A percentile compares a stretch with the other conserved stretches of the same genome.
phyloP scores from a whole-genome alignment of 2,329 filamentous ascomycete genomes.

The Diplodia mutila region DNA sequence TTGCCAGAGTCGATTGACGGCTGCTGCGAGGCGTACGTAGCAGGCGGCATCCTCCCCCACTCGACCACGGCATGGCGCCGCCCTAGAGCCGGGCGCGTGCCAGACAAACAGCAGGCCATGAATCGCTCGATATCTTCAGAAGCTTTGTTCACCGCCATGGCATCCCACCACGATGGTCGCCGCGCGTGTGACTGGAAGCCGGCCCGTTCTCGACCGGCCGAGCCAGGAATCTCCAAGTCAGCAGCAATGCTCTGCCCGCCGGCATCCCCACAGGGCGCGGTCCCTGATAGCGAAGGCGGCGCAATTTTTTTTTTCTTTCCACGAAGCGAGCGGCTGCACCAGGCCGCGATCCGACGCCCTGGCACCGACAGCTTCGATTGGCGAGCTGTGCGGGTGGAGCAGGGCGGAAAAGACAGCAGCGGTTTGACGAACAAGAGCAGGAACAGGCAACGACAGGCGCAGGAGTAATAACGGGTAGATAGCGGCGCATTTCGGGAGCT shows the following conservation, averaged over 20 bases:
- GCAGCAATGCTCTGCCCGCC: slow-evolving; percentile 3
- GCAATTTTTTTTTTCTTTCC: slow-evolving; percentile 9
- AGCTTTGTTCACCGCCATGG: slow-evolving; percentile 19
- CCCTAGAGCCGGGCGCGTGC: background rate
- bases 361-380: background rate
- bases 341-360: background rate
- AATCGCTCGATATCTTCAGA: slow-evolving; percentile 11
- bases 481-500: slow-evolving; percentile 1
- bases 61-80: background rate
- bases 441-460: background rate
- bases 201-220: slow-evolving; percentile 23
- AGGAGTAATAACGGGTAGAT: background rate
- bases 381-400: background rate
- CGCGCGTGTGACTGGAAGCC: slow-evolving; percentile 19
- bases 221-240: slow-evolving; percentile 8
- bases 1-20: background rate
- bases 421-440: background rate
- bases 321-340: slow-evolving; percentile 3
- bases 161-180: slow-evolving; percentile 9
- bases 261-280: slow-evolving; percentile 8
- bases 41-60: background rate
- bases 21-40: background rate
- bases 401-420: background rate
- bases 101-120: background rate
- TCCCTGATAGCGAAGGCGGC: background rate